Evolutionary conservation across 441 rosid genomes (phyloP), one percentile per base, ranked within the genome.

Genomic region (Iberis amara): DNA sequence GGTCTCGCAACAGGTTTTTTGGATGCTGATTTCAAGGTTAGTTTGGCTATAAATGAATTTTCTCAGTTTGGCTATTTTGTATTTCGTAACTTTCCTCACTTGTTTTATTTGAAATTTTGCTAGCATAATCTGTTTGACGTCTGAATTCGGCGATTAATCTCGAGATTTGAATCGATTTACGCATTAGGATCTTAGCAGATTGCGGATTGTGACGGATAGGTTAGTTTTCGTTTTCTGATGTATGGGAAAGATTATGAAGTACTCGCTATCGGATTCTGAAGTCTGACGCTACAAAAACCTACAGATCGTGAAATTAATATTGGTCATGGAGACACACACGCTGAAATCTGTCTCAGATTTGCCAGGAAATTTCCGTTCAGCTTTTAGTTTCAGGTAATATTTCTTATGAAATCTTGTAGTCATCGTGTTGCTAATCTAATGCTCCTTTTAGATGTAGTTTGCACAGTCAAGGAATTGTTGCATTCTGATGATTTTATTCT

Each of bases 281-380:
- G 21, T 18, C 21, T 18, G 21, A 18, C 21, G 26, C 3, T 42
- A 21, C 30, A 11, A 14, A 11, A 50, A 42, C 15, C 13, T 49
- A 39, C 28, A 59, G 65, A 59, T 47, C 28, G 37, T 35, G n/a
- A 8, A 11, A 39, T 41, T n/a, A 27, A 1, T 39, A 5, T 45
- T 55, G 14, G 55, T 28, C 28, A 89, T 86, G 97, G 97, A 92
- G 68, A 70, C 81, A 4, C 77, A 79, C 50, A 21, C 89, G 21
- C 67, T 92, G 39, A 86, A 82, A 73, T 89, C 96, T 8, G 82
- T 86, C 47, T 66, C 77, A 27, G 92, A 92, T 73, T 65, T 89
- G 66, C 95, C 97, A 7, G 62, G 57, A 11, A 79, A 68, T 14
- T 86, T 92, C 68, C 82, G 85, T 59, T 82, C 97, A 46, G 65